These are phyloP conservation scores for Pholiota molesta DNA, from an alignment of 768 basidiomycete genomes.

Conservation along the genomic window DNA sequence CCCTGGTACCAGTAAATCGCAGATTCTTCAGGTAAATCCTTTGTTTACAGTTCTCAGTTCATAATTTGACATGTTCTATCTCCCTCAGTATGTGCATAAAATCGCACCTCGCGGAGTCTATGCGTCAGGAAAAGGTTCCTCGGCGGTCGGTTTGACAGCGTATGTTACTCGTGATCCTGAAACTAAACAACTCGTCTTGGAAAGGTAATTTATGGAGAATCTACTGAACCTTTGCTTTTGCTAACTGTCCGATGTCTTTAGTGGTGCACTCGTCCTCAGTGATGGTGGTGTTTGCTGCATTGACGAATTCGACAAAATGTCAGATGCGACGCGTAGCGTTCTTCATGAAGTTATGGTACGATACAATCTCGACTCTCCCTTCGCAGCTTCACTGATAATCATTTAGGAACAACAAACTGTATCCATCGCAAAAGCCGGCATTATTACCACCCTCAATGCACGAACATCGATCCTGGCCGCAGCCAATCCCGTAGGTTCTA, in stretches of 20 bases:
- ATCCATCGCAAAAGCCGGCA: constrained; percentile 98
- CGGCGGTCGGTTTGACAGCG: constrained; percentile 97
- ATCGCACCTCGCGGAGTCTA: constrained; percentile 98
- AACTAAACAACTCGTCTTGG: constrained; percentile 95
- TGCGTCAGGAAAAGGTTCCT: constrained; percentile 97
- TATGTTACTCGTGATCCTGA: constrained; percentile 99
- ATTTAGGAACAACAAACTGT: constrained; percentile 98
- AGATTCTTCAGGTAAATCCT: constrained; percentile 79
- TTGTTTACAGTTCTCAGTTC: neutral
- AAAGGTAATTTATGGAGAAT: constrained; percentile 60
- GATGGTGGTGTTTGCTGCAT: constrained; percentile 99
- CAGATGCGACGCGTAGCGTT: constrained; percentile 94
- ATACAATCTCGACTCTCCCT: neutral
- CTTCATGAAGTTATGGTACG: constrained; percentile 97
- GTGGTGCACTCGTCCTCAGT: constrained; percentile 91
- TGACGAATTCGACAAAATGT: constrained; percentile 99
- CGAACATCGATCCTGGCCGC: constrained; percentile 98
- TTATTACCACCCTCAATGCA: constrained; percentile 97
- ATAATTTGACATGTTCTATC: neutral
- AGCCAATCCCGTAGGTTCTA: constrained; percentile 95
- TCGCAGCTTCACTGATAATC: neutral
- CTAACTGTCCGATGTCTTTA: constrained; percentile 28
- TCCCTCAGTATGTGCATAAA: constrained; percentile 90
- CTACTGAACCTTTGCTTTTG: neutral
- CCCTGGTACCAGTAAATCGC: constrained; percentile 95